A percentile compares a stretch with the other conserved stretches of the same genome.
Evolutionary conservation across 164 flowering plant species (phyloP).

Genomic region (Tetracentron sinense): DNA sequence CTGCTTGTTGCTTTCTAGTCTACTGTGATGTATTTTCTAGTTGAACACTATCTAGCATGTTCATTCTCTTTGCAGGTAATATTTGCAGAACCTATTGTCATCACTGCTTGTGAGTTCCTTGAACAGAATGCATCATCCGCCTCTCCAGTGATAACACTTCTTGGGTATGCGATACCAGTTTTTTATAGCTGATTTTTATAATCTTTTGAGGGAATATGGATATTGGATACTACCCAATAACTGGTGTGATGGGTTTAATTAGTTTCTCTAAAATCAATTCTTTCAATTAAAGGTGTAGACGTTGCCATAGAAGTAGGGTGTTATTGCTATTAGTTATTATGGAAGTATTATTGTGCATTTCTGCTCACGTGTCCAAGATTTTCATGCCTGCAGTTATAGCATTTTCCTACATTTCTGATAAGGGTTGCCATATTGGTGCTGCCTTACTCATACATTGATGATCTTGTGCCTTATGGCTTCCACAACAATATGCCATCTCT

Average conservation of each 20-base stretch:
- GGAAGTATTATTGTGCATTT: too few relatives aligned
- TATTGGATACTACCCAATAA: background rate
- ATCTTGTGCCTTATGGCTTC: too few relatives aligned
- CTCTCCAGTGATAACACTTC: constrained; percentile 61
- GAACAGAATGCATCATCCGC: constrained; percentile 79
- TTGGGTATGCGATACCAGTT: constrained; percentile 62
- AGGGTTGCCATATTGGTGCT: too few relatives aligned
- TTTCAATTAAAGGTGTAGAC: too few relatives aligned
- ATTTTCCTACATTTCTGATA: too few relatives aligned
- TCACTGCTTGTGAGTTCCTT: constrained; percentile 90
- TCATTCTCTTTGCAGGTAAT: constrained; percentile 50
- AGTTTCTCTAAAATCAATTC: background rate
- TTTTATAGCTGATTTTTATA: background rate
- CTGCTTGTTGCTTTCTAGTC: background rate
- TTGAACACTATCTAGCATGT: background rate
- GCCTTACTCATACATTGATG: too few relatives aligned
- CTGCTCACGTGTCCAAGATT: too few relatives aligned
- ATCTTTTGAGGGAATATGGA: background rate
- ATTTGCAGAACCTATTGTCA: constrained; percentile 89
- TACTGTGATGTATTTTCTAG: background rate
- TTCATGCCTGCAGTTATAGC: too few relatives aligned
- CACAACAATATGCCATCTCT: too few relatives aligned
- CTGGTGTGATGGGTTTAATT: background rate
- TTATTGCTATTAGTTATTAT: too few relatives aligned
- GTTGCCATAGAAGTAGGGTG: too few relatives aligned